Conservation (phyloP, 768 basidiomycete species). For the Leccinum boreale region DNA sequence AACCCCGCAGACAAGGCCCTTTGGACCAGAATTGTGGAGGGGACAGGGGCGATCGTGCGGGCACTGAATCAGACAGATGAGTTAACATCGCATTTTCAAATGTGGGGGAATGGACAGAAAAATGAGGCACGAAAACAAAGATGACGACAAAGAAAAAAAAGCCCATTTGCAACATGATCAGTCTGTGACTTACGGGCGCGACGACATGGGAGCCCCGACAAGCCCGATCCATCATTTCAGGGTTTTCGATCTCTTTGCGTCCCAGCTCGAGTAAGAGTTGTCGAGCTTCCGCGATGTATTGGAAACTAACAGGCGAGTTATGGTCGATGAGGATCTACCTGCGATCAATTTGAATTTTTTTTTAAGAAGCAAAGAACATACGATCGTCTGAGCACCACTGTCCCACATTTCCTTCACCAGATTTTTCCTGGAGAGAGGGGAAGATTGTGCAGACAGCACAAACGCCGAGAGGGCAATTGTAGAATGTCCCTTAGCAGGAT, state of each 20-base stretch:
- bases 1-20: conserved; percentile 70
- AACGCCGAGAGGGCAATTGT: conserved; percentile 83
- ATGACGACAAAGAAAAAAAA: not conserved
- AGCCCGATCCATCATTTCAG: conserved; percentile 33
- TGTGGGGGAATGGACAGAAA: conserved; percentile 8
- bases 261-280: conserved; percentile 68
- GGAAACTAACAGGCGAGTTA: conserved; percentile 71
- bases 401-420: conserved; percentile 88
- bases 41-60: conserved; percentile 90
- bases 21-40: conserved; percentile 53
- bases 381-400: conserved; percentile 82
- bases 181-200: conserved; percentile 66
- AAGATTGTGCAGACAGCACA: conserved; percentile 70
- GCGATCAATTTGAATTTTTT: conserved; percentile 11
- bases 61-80: conserved; percentile 49
- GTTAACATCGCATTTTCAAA: conserved; percentile 15
- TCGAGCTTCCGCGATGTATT: conserved; percentile 72
- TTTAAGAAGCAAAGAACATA: conserved; percentile 26
- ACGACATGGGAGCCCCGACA: conserved; percentile 74
- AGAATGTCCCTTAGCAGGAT: conserved; percentile 41
- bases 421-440: conserved; percentile 55
- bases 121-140: not conserved
- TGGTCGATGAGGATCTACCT: conserved; percentile 83
- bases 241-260: conserved; percentile 51
- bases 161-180: not conserved